These are phyloP conservation scores for Apiospora kogelbergensis DNA, from an alignment of 2,329 filamentous ascomycete species.

Conservation along the genomic window DNA sequence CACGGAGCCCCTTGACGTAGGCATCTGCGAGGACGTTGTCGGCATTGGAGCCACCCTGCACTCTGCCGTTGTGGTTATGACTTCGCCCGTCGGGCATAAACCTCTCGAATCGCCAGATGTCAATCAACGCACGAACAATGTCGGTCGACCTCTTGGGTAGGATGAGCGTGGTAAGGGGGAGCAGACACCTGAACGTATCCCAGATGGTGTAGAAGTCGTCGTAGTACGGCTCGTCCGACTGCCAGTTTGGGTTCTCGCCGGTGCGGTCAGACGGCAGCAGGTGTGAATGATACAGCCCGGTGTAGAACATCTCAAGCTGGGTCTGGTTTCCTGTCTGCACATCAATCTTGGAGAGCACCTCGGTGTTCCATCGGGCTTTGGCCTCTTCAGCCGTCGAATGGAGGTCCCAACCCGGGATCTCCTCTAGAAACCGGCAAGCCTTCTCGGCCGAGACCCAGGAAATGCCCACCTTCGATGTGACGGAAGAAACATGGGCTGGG, in stretches of 20 bases:
- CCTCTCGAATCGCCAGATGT: constrained; percentile 68
- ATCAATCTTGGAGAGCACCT: constrained; percentile 44
- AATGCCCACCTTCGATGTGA: constrained; percentile 51
- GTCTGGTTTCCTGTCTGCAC: constrained; percentile 42
- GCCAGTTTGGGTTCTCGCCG: constrained; percentile 69
- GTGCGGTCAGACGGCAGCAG: constrained; percentile 74
- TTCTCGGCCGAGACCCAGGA: constrained; percentile 49
- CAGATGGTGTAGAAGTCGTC: constrained; percentile 58
- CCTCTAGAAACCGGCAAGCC: constrained; percentile 48
- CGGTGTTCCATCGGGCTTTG: constrained; percentile 44
- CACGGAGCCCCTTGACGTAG: constrained; percentile 63
- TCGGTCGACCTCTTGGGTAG: constrained; percentile 63
- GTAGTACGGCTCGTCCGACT: constrained; percentile 67
- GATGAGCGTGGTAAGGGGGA: constrained; percentile 67
- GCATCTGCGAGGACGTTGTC: constrained; percentile 69
- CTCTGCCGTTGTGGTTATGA: constrained; percentile 56
- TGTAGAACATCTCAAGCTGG: constrained; percentile 62
- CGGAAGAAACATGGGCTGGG: constrained; percentile 27
- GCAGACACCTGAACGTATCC: constrained; percentile 69
- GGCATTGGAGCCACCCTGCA: constrained; percentile 71
- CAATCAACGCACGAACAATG: constrained; percentile 70
- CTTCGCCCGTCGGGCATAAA: constrained; percentile 76
- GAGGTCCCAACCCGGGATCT: constrained; percentile 43
- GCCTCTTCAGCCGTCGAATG: constrained; percentile 39
- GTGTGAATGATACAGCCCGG: constrained; percentile 68